Evolutionary conservation across 2,329 filamentous ascomycete species (phyloP).

Genomic region (Triangularia verruculosa): DNA sequence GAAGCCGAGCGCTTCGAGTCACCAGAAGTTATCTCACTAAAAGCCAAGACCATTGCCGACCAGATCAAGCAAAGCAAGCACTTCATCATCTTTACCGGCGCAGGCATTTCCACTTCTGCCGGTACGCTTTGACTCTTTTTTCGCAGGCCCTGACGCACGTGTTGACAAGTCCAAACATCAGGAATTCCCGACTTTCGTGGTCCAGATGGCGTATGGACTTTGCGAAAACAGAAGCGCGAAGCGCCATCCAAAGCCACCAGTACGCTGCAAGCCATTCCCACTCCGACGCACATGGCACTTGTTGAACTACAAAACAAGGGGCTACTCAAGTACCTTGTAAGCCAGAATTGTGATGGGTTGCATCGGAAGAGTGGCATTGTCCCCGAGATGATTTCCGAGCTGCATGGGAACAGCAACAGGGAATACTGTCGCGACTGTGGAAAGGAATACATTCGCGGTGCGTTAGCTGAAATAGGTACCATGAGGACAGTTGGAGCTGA

Average conservation of each 20-base stretch:
- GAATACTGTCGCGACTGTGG: constrained; percentile 44
- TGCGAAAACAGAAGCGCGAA: constrained; percentile 41
- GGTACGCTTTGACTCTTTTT: constrained; percentile 28
- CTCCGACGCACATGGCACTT: constrained; percentile 46
- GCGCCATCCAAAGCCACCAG: constrained; percentile 33
- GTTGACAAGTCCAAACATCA: constrained; percentile 29
- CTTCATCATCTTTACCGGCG: constrained; percentile 47
- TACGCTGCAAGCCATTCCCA: constrained; percentile 44
- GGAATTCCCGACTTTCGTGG: constrained; percentile 47
- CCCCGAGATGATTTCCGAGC: constrained; percentile 43
- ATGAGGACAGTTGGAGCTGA: neutral
- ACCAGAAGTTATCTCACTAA: constrained; percentile 32
- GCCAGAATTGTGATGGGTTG: constrained; percentile 45
- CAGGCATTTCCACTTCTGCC: constrained; percentile 46
- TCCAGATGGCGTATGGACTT: constrained; percentile 45
- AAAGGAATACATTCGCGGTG: constrained; percentile 46
- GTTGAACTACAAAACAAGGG: constrained; percentile 42
- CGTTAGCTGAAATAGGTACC: neutral
- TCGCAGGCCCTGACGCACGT: neutral
- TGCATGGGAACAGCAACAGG: constrained; percentile 47
- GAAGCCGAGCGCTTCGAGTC: constrained; percentile 27
- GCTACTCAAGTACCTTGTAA: constrained; percentile 42
- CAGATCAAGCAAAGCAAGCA: constrained; percentile 43
- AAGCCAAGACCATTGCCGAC: constrained; percentile 37
- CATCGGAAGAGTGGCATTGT: constrained; percentile 46